These are phyloP conservation scores for Linnemannia schmuckeri DNA, from an alignment of 192 early-diverging fungal genomes.

Conservation along the genomic window DNA sequence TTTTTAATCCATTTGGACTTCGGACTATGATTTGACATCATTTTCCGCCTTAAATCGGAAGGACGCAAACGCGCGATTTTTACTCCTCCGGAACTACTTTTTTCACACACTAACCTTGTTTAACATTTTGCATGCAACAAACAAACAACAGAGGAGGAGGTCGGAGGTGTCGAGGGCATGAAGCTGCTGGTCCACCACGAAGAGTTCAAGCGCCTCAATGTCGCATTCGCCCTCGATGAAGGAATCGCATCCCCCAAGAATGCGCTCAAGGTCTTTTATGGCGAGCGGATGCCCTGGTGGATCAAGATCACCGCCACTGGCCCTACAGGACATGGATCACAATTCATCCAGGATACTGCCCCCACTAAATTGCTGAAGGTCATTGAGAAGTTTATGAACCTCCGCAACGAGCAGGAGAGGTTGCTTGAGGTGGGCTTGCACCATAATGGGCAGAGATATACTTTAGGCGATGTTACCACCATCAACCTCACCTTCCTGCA, in stretches of 20 bases:
- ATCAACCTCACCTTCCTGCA: slow-evolving; percentile 84
- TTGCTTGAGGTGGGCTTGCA: slow-evolving; percentile 65
- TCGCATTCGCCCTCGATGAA: slow-evolving; percentile 90
- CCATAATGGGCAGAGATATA: slow-evolving; percentile 64
- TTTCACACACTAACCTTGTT: neutral
- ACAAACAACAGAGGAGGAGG: slow-evolving; percentile 72
- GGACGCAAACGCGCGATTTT: neutral
- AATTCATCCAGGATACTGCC: slow-evolving; percentile 83
- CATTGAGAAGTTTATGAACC: slow-evolving; percentile 76
- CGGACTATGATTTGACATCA: neutral
- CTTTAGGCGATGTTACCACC: slow-evolving; percentile 85
- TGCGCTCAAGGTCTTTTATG: slow-evolving; percentile 84
- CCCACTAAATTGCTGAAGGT: slow-evolving; percentile 76
- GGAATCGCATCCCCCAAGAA: slow-evolving; percentile 80
- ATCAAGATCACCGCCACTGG: slow-evolving; percentile 78
- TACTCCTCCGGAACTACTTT: neutral
- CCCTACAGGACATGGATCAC: slow-evolving; percentile 85
- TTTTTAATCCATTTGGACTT: neutral
- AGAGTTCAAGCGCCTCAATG: slow-evolving; percentile 79
- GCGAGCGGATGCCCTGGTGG: slow-evolving; percentile 91
- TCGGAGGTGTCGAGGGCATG: slow-evolving; percentile 89
- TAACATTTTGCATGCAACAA: neutral
- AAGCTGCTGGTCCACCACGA: slow-evolving; percentile 70
- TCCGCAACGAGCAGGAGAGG: slow-evolving; percentile 74
- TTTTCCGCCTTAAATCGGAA: slow-evolving; percentile 1